Evolutionary conservation across 2,329 filamentous ascomycete species (phyloP).

Genomic region (Talaromyces atroroseus): DNA sequence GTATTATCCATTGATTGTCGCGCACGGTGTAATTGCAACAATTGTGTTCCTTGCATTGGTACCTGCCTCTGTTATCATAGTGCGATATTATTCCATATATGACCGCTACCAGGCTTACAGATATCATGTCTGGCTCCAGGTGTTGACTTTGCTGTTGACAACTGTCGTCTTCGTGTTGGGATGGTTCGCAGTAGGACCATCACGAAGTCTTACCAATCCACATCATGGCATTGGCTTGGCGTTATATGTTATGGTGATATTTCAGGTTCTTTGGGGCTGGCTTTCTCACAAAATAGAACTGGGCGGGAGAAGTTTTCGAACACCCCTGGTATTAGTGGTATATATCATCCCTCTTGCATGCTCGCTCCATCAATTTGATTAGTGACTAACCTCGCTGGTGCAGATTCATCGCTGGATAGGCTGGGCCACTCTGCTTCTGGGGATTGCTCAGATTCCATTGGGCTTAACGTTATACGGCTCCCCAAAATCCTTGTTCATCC

Average conservation of each 20-base stretch:
- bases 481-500: constrained; percentile 74
- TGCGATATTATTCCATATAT: constrained; percentile 55
- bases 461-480: constrained; percentile 91
- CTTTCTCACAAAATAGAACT: constrained; percentile 51
- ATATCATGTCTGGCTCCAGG: constrained; percentile 59
- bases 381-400: not conserved
- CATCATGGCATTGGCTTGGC: constrained; percentile 63
- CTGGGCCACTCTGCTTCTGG: constrained; percentile 69
- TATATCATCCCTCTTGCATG: constrained; percentile 19
- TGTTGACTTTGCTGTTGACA: constrained; percentile 54
- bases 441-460: constrained; percentile 79
- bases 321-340: constrained; percentile 56
- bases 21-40: constrained; percentile 56
- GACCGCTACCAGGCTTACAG: constrained; percentile 52
- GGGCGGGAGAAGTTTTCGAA: constrained; percentile 47
- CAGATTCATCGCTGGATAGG: constrained; percentile 87
- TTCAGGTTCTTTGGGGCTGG: constrained; percentile 55
- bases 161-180: constrained; percentile 59
- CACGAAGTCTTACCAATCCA: constrained; percentile 58
- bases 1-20: constrained; percentile 55
- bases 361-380: not conserved
- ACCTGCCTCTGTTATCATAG: constrained; percentile 54
- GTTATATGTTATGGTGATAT: constrained; percentile 56
- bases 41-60: constrained; percentile 58
- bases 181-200: constrained; percentile 59